These are phyloP conservation scores for Nymphaea colorata DNA, from an alignment of 164 flowering plant species.

Conservation along the genomic window DNA sequence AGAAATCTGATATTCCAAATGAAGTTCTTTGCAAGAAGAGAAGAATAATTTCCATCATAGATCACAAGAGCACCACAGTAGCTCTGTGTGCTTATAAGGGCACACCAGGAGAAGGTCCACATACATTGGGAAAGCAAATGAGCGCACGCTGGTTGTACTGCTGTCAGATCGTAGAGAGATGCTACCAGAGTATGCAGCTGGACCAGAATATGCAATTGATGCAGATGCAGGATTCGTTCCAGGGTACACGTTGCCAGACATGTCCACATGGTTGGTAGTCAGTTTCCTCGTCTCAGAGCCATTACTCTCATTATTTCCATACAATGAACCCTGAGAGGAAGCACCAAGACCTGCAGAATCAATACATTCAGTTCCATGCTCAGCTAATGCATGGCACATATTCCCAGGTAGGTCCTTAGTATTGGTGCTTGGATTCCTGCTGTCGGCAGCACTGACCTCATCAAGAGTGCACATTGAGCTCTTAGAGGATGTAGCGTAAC, in stretches of 20 bases:
- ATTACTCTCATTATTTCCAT: not conserved
- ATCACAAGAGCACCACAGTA: too few species aligned
- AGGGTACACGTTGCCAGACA: not conserved
- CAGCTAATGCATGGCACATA: not conserved
- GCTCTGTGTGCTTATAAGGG: too few species aligned
- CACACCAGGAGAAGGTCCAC: constrained; percentile 1
- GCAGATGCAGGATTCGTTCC: constrained; percentile 21
- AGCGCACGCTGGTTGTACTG: constrained; percentile 50
- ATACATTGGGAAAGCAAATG: constrained; percentile 54
- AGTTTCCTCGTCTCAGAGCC: not conserved
- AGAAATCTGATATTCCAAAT: too few species aligned
- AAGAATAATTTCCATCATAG: too few species aligned
- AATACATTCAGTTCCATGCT: too few species aligned
- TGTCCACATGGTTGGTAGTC: not conserved
- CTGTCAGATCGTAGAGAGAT: constrained; percentile 32
- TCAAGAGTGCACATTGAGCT: not conserved
- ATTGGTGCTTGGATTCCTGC: not conserved
- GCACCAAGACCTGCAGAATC: not conserved
- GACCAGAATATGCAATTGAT: constrained; percentile 40
- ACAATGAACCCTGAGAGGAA: not conserved
- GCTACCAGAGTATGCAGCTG: constrained; percentile 47
- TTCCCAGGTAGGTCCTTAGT: not conserved
- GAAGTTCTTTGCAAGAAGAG: too few species aligned
- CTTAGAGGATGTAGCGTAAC: not conserved
- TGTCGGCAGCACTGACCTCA: not conserved